Percentiles rank a stretch among this genome's conserved stretches.
Evolutionary conservation across 106 monocot species (phyloP).

Genomic region (Triglochin maritima): DNA sequence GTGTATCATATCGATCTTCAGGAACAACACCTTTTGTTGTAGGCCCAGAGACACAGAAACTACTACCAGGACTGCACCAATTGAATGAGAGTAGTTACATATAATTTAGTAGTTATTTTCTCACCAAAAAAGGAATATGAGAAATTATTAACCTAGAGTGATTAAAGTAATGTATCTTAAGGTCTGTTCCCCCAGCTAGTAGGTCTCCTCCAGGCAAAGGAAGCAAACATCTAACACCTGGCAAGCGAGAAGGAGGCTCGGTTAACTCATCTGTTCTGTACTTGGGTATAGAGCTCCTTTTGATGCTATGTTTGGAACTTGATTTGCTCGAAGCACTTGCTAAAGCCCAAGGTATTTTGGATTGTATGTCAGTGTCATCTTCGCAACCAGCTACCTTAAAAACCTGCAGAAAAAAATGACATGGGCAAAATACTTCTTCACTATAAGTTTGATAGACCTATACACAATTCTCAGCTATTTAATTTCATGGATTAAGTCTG

Average conservation of each 20-base stretch:
- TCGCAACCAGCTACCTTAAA: slow-evolving; percentile 51
- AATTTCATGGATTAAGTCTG: too few species aligned
- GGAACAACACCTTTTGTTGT: slow-evolving; percentile 51
- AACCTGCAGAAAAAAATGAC: slow-evolving; percentile 37
- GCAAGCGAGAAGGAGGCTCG: slow-evolving; percentile 57
- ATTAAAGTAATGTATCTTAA: slow-evolving; percentile 90
- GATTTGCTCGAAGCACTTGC: slow-evolving; percentile 40
- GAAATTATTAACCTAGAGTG: slow-evolving; percentile 44
- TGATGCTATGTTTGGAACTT: slow-evolving; percentile 37
- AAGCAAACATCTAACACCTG: slow-evolving; percentile 66
- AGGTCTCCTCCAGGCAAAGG: slow-evolving; percentile 84
- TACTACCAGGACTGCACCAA: slow-evolving; percentile 59
- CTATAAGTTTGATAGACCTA: too few species aligned
- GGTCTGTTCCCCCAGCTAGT: slow-evolving; percentile 76
- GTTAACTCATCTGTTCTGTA: slow-evolving; percentile 73
- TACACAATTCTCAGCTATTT: too few species aligned
- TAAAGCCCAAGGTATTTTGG: slow-evolving; percentile 50
- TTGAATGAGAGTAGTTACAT: slow-evolving; percentile 1
- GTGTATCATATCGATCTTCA: slow-evolving; percentile 59
- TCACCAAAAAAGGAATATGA: not conserved
- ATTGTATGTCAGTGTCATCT: slow-evolving; percentile 35
- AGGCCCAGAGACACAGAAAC: slow-evolving; percentile 74
- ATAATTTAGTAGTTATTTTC: not conserved
- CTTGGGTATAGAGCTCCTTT: slow-evolving; percentile 37
- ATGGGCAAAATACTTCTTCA: not conserved